A percentile compares a stretch with the other conserved stretches of the same genome.
Evolutionary conservation across 768 basidiomycete genomes (phyloP).

Genomic region (Boletellus emodensis): DNA sequence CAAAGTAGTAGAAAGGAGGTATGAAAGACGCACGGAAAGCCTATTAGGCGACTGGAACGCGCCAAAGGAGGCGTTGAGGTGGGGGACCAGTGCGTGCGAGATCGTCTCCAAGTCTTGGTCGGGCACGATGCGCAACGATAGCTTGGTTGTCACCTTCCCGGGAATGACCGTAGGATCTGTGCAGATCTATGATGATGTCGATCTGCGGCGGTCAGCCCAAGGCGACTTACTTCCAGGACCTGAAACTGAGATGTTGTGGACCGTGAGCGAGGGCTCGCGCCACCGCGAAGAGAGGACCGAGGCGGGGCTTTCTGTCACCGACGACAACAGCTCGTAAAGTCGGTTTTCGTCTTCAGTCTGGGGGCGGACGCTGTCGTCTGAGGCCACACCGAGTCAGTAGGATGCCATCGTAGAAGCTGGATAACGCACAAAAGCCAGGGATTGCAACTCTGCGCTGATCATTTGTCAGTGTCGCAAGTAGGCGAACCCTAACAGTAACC

Average conservation of each 20-base stretch:
- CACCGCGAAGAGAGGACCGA: slow-evolving; percentile 73
- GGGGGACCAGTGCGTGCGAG: slow-evolving; percentile 52
- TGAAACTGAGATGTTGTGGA: slow-evolving; percentile 81
- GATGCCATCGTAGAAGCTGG: not conserved
- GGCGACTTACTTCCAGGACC: slow-evolving; percentile 65
- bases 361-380: slow-evolving; percentile 75
- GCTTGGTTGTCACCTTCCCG: slow-evolving; percentile 71
- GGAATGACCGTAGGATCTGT: slow-evolving; percentile 89
- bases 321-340: slow-evolving; percentile 65
- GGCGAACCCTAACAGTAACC: slow-evolving; percentile 53
- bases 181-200: not conserved
- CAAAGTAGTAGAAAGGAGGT: not conserved
- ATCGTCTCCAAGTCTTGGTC: slow-evolving; percentile 81
- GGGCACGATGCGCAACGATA: slow-evolving; percentile 91
- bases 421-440: slow-evolving; percentile 74
- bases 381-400: not conserved
- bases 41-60: slow-evolving; percentile 63
- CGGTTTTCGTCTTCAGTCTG: slow-evolving; percentile 63
- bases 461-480: slow-evolving; percentile 70
- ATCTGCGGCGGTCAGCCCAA: not conserved
- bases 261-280: slow-evolving; percentile 86
- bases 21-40: slow-evolving; percentile 48
- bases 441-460: slow-evolving; percentile 58
- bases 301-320: slow-evolving; percentile 63
- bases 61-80: slow-evolving; percentile 58